Evolutionary conservation across 1,284 basidiomycete genomes (phyloP).

Genomic region (Tylopilus sp.): DNA sequence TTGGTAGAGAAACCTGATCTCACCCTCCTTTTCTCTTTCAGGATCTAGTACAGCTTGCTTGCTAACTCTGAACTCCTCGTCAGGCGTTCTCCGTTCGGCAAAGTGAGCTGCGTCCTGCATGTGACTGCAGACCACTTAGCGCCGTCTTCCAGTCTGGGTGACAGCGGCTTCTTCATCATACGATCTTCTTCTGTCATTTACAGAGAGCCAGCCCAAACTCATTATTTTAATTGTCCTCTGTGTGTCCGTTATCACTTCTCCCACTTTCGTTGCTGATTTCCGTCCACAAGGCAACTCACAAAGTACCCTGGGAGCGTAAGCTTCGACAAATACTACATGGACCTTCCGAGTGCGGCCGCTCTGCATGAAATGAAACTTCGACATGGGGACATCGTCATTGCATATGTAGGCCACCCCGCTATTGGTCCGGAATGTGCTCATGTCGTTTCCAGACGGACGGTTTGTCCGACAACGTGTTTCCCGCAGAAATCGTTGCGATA

Average conservation of each 20-base stretch:
- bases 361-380: constrained; percentile 60
- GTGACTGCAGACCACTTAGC: constrained; percentile 2
- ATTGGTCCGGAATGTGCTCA: constrained; percentile 1
- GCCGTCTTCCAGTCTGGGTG: constrained; percentile 60
- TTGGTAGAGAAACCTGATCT: neutral
- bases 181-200: constrained; percentile 65
- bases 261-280: constrained; percentile 3
- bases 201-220: constrained; percentile 64
- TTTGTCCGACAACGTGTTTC: constrained; percentile 82
- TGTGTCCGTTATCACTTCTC: constrained; percentile 12
- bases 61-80: constrained; percentile 70
- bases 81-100: constrained; percentile 72
- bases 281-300: constrained; percentile 55
- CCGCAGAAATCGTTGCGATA: constrained; percentile 64
- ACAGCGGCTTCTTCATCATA: constrained; percentile 81
- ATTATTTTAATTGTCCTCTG: constrained; percentile 78
- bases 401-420: constrained; percentile 49
- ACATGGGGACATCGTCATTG: constrained; percentile 70
- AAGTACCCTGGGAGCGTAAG: constrained; percentile 55
- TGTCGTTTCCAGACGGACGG: constrained; percentile 69
- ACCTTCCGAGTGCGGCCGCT: constrained; percentile 67
- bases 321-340: constrained; percentile 46
- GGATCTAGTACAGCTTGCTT: constrained; percentile 88
- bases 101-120: constrained; percentile 54
- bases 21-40: constrained; percentile 28